Percentiles rank a stretch among this genome's conserved stretches.
Evolutionary conservation across 2,329 filamentous ascomycete species (phyloP).

Genomic region (Lasiodiplodia theobromae): DNA sequence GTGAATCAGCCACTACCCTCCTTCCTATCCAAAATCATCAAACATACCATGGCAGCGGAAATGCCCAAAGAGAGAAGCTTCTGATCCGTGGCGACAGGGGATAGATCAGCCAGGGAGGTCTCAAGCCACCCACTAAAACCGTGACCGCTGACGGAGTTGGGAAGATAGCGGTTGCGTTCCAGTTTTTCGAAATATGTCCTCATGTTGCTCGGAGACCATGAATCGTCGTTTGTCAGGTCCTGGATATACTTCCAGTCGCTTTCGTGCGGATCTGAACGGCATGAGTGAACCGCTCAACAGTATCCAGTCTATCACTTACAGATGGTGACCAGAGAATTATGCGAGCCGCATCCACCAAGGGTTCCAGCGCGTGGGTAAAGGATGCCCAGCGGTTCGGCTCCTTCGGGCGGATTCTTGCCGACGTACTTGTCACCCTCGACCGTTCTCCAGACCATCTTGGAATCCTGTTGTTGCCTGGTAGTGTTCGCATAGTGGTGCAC

Average conservation of each 20-base stretch:
- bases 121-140: constrained; percentile 65
- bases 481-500: constrained; percentile 67
- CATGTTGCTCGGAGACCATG: constrained; percentile 66
- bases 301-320: constrained; percentile 39
- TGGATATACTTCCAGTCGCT: constrained; percentile 67
- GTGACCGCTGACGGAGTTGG: constrained; percentile 53
- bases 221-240: constrained; percentile 64
- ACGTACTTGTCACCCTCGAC: constrained; percentile 60
- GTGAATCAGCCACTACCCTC: not conserved
- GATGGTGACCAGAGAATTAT: constrained; percentile 67
- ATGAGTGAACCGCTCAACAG: not conserved
- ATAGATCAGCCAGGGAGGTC: constrained; percentile 53
- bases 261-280: constrained; percentile 54
- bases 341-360: constrained; percentile 66
- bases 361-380: constrained; percentile 65
- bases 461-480: constrained; percentile 61
- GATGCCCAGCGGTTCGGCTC: constrained; percentile 61
- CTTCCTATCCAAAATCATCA: too few species aligned
- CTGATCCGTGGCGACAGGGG: constrained; percentile 59
- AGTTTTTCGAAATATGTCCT: constrained; percentile 61
- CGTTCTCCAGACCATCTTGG: constrained; percentile 65
- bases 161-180: constrained; percentile 63
- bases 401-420: constrained; percentile 60
- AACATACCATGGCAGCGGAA: constrained; percentile 57
- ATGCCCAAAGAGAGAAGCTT: constrained; percentile 62